These are phyloP conservation scores for Musa acuminata DNA, from an alignment of 176 grass and related monocot species.

Conservation along the genomic window DNA sequence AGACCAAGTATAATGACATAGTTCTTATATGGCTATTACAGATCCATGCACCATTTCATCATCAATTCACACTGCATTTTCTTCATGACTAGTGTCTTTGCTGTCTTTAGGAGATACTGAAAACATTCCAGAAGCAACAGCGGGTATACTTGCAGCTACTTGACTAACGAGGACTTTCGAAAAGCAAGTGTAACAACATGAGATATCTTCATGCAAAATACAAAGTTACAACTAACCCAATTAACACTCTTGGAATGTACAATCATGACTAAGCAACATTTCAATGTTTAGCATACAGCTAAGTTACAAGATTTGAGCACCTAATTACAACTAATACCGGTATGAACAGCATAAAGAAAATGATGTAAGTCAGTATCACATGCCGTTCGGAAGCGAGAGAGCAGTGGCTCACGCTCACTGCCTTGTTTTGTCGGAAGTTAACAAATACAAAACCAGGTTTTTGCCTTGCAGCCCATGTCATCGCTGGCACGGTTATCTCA, in stretches of 20 bases:
- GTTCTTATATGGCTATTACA: too few relatives aligned
- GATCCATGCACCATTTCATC: neutral
- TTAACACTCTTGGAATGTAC: neutral
- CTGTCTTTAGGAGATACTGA: neutral
- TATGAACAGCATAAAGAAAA: constrained; percentile 29
- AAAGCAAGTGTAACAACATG: neutral
- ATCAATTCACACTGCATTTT: neutral
- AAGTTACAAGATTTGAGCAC: constrained; percentile 21
- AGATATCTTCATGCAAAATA: neutral
- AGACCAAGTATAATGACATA: too few relatives aligned
- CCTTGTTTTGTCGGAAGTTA: constrained; percentile 43
- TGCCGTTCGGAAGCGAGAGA: constrained; percentile 48
- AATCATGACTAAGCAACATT: neutral
- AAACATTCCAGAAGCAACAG: neutral
- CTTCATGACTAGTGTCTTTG: neutral
- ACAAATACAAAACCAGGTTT: constrained; percentile 50
- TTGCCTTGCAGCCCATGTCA: constrained; percentile 42
- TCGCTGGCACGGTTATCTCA: constrained; percentile 60
- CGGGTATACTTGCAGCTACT: neutral
- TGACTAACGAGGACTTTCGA: neutral
- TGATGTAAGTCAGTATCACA: constrained; percentile 34
- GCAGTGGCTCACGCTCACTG: constrained; percentile 36
- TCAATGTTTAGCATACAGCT: neutral
- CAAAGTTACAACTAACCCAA: neutral
- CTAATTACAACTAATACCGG: constrained; percentile 26